Base-by-base conservation (phyloP, 495 filamentous ascomycete species). In the Peziza echinospora region DNA sequence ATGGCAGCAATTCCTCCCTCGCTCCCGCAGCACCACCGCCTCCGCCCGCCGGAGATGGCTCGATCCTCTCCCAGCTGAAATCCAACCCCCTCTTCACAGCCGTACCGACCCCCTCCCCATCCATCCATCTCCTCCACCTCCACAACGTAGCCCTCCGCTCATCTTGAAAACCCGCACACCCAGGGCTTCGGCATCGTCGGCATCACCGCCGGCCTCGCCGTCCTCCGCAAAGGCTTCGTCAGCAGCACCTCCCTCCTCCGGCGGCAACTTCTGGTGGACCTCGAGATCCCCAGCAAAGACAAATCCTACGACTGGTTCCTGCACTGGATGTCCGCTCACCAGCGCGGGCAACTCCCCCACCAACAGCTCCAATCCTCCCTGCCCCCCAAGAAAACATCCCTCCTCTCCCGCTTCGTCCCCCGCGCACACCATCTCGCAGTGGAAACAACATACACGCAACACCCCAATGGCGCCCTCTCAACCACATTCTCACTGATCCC, bases 271-370 rank as follows among this genome's bases (percentile, higher is more conserved):
- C 78, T 97, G 7, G 82, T 96, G 45, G 82, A 94, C 56, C 71
- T 96, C 52, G 91, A 96, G 61, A 93, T 97, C 60, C 85, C 77
- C 56, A 80, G 81, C 56, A 81, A 83, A 55, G 89, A 96, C 60
- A 77, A 84, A 43, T 83, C 87, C 10, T 97, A 96, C 62, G 76
- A 73, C 46, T 96, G 89, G 87, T 75, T 96, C 26, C 71, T 97
- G 3, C 73, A 82, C 34, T 97, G 91, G 86, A 82, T 97, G 65
- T 82, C 84, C 13, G 67, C 79, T 24, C 86, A 85, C 47, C 82
- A 86, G 67, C 57, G 44, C 63, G 62, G 53, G 57, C 45, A 1
- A 65, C 69, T 22, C 28, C 11, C 16, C 11, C 26, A 50, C 21
- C 39, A 9, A 19, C 10, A 21, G 6, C 63, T 71, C 42, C 44